Evolutionary conservation across 1,284 basidiomycete genomes (phyloP), one percentile per base, ranked within the genome.

Genomic region (Schizopora paradoxa): DNA sequence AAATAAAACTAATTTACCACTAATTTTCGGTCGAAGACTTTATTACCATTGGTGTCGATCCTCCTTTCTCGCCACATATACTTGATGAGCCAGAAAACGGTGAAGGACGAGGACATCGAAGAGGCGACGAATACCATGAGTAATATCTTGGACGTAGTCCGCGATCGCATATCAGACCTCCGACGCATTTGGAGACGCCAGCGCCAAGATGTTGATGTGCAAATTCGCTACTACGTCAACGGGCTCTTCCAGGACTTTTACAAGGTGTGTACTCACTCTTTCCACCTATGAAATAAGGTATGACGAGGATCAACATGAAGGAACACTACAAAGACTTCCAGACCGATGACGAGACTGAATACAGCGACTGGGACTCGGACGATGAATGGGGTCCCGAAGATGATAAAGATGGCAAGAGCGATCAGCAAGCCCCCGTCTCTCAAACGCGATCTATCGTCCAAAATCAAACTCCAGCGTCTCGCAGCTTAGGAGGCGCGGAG

Each of bases 361-460:
- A 18, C 11, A 48, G 47, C 38, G 34, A 35, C 23, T 54, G 52
- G 50, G 44, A 40, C 33, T 45, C 51, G 13, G 52, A 54, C 14
- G 52, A 54, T 23, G 52, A 47, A 29, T 54, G 52, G 52, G 26
- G 28, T 10, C 52, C 52, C 16, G 50, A 51, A 10, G 52, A 54
- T 6, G 52, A 43, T 16, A 22, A 13, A 11, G 29, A 33, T 5
- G 21, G 19, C 18, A 5, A 31, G 28, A 16, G 7, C 34, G 25
- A 34, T 6, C 29, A 7, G 2, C n/a, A n/a, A n/a, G n/a, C n/a
- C n/a, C n/a, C n/a, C n/a, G n/a, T n/a, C n/a, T n/a, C n/a, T n/a
- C n/a, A n/a, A n/a, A n/a, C n/a, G n/a, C n/a, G n/a, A n/a, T n/a
- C n/a, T n/a, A n/a, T n/a, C n/a, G n/a, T n/a, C n/a, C n/a, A n/a